Evolutionary conservation across 352 stramenopile species (phyloP).

Genomic region (Phytophthora foliorum): DNA sequence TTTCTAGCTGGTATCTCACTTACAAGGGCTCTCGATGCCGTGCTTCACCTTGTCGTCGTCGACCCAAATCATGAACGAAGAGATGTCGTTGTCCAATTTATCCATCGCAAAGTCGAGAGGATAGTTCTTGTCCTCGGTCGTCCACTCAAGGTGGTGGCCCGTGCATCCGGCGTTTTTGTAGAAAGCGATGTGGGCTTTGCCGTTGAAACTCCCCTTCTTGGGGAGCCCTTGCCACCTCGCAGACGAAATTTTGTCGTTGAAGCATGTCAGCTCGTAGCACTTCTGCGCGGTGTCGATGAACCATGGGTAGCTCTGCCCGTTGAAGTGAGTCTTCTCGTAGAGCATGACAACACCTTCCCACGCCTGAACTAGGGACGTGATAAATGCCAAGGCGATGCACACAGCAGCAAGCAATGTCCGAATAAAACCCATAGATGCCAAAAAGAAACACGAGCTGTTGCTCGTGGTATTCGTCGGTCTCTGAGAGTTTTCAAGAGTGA

Average conservation of each 20-base stretch:
- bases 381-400: neutral
- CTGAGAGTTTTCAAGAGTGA: neutral
- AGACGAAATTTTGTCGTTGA: conserved; percentile 7
- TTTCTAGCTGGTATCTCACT: neutral
- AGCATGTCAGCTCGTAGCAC: conserved; percentile 3
- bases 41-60: conserved; percentile 7
- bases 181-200: conserved; percentile 16
- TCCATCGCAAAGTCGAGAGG: conserved; percentile 5
- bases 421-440: neutral
- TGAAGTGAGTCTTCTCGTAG: neutral
- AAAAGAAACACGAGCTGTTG: neutral
- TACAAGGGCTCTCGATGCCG: conserved; percentile 9
- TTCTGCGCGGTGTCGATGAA: conserved; percentile 2
- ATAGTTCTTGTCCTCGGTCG: conserved; percentile 11
- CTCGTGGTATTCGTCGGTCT: neutral
- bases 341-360: conserved; percentile 5
- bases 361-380: neutral
- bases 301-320: neutral
- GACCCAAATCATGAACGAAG: conserved; percentile 14
- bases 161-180: conserved; percentile 6
- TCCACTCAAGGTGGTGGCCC: conserved; percentile 12
- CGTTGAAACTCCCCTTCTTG: neutral
- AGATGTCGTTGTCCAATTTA: conserved; percentile 20
- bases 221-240: conserved; percentile 7
- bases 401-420: neutral